These are phyloP conservation scores for Phycomyces nitens DNA, from an alignment of 192 early-diverging fungal species.

Conservation along the genomic window DNA sequence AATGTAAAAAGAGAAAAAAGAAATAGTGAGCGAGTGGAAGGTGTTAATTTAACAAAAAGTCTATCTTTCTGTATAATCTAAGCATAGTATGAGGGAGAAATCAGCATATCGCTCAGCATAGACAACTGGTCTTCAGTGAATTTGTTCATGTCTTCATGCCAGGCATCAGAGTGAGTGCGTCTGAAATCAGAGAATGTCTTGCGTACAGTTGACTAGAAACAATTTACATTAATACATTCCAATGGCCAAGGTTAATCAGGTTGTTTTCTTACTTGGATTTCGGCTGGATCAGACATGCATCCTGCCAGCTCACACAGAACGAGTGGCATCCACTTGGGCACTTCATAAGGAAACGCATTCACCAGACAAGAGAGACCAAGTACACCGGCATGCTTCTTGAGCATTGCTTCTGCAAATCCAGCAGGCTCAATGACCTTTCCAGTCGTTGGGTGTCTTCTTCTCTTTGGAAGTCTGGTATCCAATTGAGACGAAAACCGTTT, in stretches of 20 bases:
- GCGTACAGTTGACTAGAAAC: constrained; percentile 65
- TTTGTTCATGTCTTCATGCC: constrained; percentile 81
- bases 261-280: constrained; percentile 57
- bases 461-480: constrained; percentile 41
- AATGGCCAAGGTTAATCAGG: background rate
- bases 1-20: too few relatives aligned
- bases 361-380: constrained; percentile 85
- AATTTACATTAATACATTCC: background rate
- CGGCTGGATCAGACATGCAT: constrained; percentile 77
- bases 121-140: constrained; percentile 78
- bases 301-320: constrained; percentile 73
- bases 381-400: constrained; percentile 83
- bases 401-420: constrained; percentile 54
- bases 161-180: constrained; percentile 92
- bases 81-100: constrained; percentile 83
- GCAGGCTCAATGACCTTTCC: constrained; percentile 28
- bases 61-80: constrained; percentile 32
- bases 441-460: constrained; percentile 35
- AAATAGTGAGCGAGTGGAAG: too few relatives aligned
- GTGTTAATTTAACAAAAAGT: background rate
- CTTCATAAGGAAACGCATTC: constrained; percentile 90
- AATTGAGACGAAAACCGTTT: constrained; percentile 38
- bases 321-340: constrained; percentile 88
- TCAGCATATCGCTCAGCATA: constrained; percentile 83
- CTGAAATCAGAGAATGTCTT: constrained; percentile 91